Evolutionary conservation across 225 moss, liverwort and hornwort genomes (phyloP).

Genomic region (Straminergon stramineum): DNA sequence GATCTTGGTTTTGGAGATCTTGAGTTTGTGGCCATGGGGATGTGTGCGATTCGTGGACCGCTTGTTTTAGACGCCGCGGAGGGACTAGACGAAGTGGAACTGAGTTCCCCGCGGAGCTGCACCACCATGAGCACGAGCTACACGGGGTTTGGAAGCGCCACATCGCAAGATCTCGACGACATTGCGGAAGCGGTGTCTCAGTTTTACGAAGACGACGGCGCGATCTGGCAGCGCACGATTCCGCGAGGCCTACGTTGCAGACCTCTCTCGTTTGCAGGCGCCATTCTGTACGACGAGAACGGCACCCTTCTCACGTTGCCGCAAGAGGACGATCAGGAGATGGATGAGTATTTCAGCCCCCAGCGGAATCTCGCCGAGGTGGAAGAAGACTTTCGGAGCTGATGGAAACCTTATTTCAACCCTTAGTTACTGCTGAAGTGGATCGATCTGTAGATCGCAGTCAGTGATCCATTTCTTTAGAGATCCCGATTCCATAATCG

Average conservation of each 20-base stretch:
- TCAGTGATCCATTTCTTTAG: not conserved
- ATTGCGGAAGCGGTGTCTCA: constrained; percentile 3
- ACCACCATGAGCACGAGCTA: constrained; percentile 4
- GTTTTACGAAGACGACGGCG: constrained; percentile 8
- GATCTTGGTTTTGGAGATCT: not conserved
- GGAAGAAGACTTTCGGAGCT: not conserved
- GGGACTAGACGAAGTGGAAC: not conserved
- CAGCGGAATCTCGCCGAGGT: not conserved
- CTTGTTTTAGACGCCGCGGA: not conserved
- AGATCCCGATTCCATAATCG: not conserved
- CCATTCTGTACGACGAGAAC: constrained; percentile 22
- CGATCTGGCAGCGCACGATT: constrained; percentile 32
- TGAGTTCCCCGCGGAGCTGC: constrained; percentile 4
- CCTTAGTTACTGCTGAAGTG: not conserved
- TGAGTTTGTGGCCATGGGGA: not conserved
- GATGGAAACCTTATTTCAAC: not conserved
- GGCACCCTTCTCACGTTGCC: constrained; percentile 16
- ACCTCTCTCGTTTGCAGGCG: constrained; percentile 29
- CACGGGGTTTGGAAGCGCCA: constrained; percentile 3
- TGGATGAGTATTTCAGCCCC: constrained; percentile 9
- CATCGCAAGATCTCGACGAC: constrained; percentile 11
- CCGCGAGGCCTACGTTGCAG: constrained; percentile 18
- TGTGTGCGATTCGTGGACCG: constrained; percentile 14
- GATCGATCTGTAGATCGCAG: not conserved
- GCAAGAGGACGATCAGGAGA: not conserved